Evolutionary conservation across 192 early-diverging fungal genomes (phyloP).

Genomic region (Spinellus fusiger): DNA sequence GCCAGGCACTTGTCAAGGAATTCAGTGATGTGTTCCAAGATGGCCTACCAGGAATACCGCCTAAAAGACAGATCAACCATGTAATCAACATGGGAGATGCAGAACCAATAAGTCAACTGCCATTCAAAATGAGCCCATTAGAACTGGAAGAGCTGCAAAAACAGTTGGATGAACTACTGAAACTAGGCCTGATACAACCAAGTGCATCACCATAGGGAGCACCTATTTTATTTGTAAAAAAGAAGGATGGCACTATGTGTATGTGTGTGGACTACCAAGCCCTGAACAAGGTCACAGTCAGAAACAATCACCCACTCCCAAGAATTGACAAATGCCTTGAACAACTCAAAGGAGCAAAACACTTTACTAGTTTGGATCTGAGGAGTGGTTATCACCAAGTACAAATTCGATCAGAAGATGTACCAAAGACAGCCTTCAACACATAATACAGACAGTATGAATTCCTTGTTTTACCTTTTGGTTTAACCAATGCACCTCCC

Average conservation of each 20-base stretch:
- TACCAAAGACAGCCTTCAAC: conserved; percentile 32
- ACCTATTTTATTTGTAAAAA: conserved; percentile 42
- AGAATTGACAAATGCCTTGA: conserved; percentile 43
- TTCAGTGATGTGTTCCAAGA: neutral
- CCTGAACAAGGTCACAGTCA: conserved; percentile 44
- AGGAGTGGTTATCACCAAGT: conserved; percentile 40
- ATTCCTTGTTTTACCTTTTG: conserved; percentile 25
- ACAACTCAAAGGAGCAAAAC: conserved; percentile 10
- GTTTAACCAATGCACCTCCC: conserved; percentile 16
- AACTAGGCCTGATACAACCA: conserved; percentile 26
- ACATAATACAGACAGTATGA: conserved; percentile 12
- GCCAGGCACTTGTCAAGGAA: neutral
- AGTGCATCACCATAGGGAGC: conserved; percentile 31
- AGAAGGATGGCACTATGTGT: conserved; percentile 42
- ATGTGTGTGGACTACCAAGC: conserved; percentile 49
- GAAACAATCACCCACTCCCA: conserved; percentile 45
- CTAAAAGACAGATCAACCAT: neutral
- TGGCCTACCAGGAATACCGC: conserved; percentile 1
- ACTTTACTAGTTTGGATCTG: conserved; percentile 45
- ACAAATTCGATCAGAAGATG: conserved; percentile 21
- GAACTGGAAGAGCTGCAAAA: conserved; percentile 27
- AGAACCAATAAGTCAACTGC: neutral
- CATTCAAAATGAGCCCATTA: conserved; percentile 4
- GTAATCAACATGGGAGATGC: conserved; percentile 8
- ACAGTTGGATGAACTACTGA: conserved; percentile 16